A percentile compares a stretch with the other conserved stretches of the same genome.
These are phyloP conservation scores for Nicotiana otophora DNA, from an alignment of 257 asterid species.

Conservation along the genomic window DNA sequence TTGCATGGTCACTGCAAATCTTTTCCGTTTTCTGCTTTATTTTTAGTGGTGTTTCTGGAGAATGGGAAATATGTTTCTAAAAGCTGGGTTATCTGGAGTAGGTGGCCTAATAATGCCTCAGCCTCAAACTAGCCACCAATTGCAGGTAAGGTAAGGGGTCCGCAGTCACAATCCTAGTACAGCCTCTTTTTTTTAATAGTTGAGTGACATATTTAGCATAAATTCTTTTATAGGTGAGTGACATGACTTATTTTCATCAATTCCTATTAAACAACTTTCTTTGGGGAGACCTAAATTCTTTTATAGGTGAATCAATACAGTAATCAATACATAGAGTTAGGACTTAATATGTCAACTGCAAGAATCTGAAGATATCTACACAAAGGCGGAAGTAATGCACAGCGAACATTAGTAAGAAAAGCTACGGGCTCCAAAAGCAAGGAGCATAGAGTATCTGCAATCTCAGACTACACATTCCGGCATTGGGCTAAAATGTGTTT, in stretches of 20 bases:
- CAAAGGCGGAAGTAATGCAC: neutral
- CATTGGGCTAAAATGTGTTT: neutral
- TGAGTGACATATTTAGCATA: neutral
- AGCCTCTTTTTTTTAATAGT: no score
- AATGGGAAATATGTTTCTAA: neutral
- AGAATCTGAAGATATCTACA: neutral
- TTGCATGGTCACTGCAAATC: neutral
- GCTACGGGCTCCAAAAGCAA: neutral
- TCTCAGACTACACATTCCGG: neutral
- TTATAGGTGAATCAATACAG: neutral
- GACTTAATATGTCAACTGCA: neutral
- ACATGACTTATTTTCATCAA: neutral
- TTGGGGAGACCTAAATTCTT: neutral
- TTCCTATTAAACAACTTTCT: neutral
- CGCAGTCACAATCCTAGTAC: neutral
- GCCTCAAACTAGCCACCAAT: neutral
- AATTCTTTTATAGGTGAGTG: neutral
- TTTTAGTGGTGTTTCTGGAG: neutral
- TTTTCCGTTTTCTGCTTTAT: neutral
- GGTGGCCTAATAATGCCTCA: neutral
- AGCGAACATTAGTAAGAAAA: neutral
- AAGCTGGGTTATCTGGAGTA: neutral
- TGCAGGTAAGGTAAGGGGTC: neutral
- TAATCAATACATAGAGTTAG: neutral
- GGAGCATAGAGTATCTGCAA: neutral